A percentile compares a stretch with the other conserved stretches of the same genome.
phyloP scores from a whole-genome alignment of 768 basidiomycete genomes.

The Psilocybe cubensis region DNA sequence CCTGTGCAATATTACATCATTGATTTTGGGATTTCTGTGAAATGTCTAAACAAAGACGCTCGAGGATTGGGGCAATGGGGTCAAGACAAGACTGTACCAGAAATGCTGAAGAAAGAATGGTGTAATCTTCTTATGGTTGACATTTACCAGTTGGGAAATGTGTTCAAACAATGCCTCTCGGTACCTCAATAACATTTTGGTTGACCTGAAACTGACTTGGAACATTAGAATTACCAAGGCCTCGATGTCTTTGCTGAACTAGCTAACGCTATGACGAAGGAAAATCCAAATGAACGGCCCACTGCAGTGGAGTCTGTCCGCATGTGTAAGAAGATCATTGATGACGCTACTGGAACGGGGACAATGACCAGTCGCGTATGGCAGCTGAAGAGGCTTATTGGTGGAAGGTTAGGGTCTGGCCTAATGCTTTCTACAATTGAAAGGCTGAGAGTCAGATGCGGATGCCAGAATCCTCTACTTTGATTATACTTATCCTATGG shows the following conservation, averaged over 20 bases:
- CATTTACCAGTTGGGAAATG: slow-evolving; percentile 30
- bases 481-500: background rate
- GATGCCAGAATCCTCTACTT: background rate
- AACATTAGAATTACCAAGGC: background rate
- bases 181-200: background rate
- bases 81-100: slow-evolving; percentile 29
- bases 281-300: background rate
- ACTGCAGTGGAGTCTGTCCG: background rate
- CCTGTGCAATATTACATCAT: slow-evolving; percentile 31
- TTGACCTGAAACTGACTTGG: background rate
- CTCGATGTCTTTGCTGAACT: background rate
- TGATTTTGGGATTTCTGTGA: slow-evolving; percentile 13
- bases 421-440: background rate
- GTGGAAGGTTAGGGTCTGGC: background rate
- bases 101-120: slow-evolving; percentile 20
- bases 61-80: slow-evolving; percentile 13
- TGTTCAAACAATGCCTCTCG: slow-evolving; percentile 6
- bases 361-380: background rate
- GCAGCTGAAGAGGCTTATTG: no score
- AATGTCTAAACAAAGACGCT: background rate
- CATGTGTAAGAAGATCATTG: background rate
- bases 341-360: no score
- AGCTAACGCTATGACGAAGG: background rate
- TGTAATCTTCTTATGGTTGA: slow-evolving; percentile 33
- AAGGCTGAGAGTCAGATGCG: background rate